phyloP scores from a whole-genome alignment of 768 basidiomycete genomes.

The Amanita rimosa region DNA sequence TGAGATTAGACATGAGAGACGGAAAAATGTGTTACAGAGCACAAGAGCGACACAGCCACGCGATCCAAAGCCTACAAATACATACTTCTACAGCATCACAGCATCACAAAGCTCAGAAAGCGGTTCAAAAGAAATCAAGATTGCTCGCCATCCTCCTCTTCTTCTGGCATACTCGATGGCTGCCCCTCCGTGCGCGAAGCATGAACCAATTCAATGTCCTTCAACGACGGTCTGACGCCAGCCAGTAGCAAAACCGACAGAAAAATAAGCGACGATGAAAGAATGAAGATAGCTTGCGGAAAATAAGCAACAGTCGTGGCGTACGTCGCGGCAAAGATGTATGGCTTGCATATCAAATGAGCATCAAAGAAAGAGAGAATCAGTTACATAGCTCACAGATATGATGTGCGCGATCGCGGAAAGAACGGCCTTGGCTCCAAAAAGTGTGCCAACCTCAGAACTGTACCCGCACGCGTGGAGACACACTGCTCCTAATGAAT shows the following conservation, averaged over 20 bases:
- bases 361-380: background rate
- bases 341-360: constrained; percentile 32
- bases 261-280: constrained; percentile 45
- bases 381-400: constrained; percentile 22
- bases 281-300: constrained; percentile 58
- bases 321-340: constrained; percentile 59
- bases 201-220: constrained; percentile 12
- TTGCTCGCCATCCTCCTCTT: background rate
- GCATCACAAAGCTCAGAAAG: background rate
- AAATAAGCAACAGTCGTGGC: constrained; percentile 48
- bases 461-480: constrained; percentile 40
- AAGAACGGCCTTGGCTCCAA: constrained; percentile 62
- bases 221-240: constrained; percentile 19
- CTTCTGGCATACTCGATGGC: background rate
- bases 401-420: constrained; percentile 59
- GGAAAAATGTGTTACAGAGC: background rate
- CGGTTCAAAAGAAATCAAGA: background rate
- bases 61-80: background rate
- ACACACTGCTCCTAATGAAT: constrained; percentile 62
- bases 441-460: constrained; percentile 46
- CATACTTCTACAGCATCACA: too few species aligned
- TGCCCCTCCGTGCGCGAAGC: constrained; percentile 2
- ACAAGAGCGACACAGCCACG: constrained; percentile 5
- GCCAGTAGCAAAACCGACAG: constrained; percentile 35
- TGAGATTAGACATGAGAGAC: constrained; percentile 39